Conservation (phyloP, 345 rosid genomes). For the Eucalyptus dawsonii region DNA sequence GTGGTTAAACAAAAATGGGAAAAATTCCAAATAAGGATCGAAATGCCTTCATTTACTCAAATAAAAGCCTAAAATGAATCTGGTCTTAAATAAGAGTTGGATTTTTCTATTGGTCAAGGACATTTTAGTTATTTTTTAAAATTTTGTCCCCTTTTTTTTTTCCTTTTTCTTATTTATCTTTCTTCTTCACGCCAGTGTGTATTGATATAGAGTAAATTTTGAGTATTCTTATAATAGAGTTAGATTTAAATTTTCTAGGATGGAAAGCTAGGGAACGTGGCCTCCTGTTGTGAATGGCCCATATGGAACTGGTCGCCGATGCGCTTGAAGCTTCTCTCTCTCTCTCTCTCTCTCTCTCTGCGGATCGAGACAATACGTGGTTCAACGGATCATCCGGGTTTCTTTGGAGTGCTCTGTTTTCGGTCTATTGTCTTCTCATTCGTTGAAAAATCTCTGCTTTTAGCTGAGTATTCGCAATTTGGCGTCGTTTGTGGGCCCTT, state of each 20-base stretch:
- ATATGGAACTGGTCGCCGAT: background rate
- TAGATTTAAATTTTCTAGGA: background rate
- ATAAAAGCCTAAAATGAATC: no score
- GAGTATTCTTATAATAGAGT: no score
- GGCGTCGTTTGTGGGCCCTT: background rate
- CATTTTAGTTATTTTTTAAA: no score
- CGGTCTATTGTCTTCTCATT: background rate
- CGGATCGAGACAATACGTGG: background rate
- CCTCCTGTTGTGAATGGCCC: background rate
- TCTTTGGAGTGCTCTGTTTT: background rate
- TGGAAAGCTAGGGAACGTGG: background rate
- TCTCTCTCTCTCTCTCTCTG: no score
- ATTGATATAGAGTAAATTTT: no score
- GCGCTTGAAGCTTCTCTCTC: background rate
- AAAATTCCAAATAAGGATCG: fast-evolving
- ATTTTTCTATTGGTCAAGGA: no score
- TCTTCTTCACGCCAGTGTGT: no score
- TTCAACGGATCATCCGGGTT: background rate
- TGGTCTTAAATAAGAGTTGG: fast-evolving
- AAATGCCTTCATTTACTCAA: fast-evolving
- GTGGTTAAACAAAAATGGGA: background rate
- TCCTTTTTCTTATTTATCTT: no score
- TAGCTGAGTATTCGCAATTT: background rate
- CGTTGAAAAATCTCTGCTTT: background rate
- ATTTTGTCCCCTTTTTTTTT: fast-evolving